Evolutionary conservation across 1,139 yeast species (phyloP).

Genomic region (Candida labiduridarum): DNA sequence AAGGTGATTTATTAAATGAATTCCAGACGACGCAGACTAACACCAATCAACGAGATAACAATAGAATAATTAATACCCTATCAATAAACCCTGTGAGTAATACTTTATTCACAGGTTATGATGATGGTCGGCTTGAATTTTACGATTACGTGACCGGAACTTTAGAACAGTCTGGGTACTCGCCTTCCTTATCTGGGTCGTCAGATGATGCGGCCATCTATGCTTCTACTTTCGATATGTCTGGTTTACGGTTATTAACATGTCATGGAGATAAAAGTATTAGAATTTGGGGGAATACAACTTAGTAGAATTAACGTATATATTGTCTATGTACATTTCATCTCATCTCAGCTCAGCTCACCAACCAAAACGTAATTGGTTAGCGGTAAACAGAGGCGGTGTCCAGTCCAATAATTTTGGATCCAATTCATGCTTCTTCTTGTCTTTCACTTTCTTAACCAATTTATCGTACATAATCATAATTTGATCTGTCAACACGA

Average conservation of each 20-base stretch:
- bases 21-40: conserved; percentile 27
- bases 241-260: conserved; percentile 79
- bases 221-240: conserved; percentile 73
- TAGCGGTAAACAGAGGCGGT: conserved; percentile 96
- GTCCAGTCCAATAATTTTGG: conserved; percentile 80
- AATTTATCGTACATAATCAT: conserved; percentile 75
- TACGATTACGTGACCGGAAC: conserved; percentile 79
- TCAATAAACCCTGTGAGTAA: conserved; percentile 63
- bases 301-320: conserved; percentile 1
- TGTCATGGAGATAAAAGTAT: conserved; percentile 91
- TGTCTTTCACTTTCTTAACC: conserved; percentile 54
- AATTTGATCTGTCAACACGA: conserved; percentile 85
- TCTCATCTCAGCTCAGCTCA: conserved; percentile 36
- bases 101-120: conserved; percentile 80
- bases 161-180: conserved; percentile 53
- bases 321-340: conserved; percentile 1
- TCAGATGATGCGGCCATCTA: conserved; percentile 61
- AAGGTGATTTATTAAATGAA: conserved; percentile 61
- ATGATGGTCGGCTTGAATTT: conserved; percentile 76
- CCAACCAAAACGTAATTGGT: conserved; percentile 96
- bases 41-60: conserved; percentile 13
- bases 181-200: conserved; percentile 70
- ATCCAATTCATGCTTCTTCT: conserved; percentile 78
- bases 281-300: conserved; percentile 73
- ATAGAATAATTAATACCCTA: conserved; percentile 65